Base-by-base conservation (phyloP, 306 rosid species). In the Acmispon strigosus region DNA sequence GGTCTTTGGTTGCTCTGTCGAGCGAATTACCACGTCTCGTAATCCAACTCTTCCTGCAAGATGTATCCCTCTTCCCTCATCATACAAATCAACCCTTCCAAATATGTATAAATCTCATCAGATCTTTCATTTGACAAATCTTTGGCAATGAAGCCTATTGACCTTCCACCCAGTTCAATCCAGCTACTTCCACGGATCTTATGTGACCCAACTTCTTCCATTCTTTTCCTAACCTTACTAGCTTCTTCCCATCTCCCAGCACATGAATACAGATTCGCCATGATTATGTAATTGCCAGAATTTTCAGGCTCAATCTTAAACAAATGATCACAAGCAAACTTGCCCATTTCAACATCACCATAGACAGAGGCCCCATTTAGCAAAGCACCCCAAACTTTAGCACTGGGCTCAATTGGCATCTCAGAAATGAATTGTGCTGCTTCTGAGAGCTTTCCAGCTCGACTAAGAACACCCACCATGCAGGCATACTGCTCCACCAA, bases 351-450 rank as follows among this genome's bases (percentile, higher is more conserved):
- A 70, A 89, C 88, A 58, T 91, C 86, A 27, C 89, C 82, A 48
- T 89, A 80, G 64, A 89, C 77, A 57, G 96, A 84, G 62, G 99
- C 92, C 63, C 97, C 96, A 8, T 86, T 77, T 34, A 94, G 81
- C 74, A 94, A 68, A 56, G 97, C 91, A 79, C 96, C 99, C 96
- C 97, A 94, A 72, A 89, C 92, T 79, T 85, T 87, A 37, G 96
- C 86, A 79, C 68, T 84, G 13, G 99, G 97, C 71, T 86, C 86
- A 47, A 91, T 64, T 64, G 89, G 84, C 96, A 91, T 87, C 65
- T 86, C 73, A 16, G 86, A 82, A 72, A 91, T 83, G 19, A 94
- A 77, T 13, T 86, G 74, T 8, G 74, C 81, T 5, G 99, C 97
- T 66, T 94, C 91, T 0, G 75, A 70, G 62, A 94, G 89, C 83